These are phyloP conservation scores for Neospermospora avenae DNA, from an alignment of 2,329 filamentous ascomycete species.

Conservation along the genomic window DNA sequence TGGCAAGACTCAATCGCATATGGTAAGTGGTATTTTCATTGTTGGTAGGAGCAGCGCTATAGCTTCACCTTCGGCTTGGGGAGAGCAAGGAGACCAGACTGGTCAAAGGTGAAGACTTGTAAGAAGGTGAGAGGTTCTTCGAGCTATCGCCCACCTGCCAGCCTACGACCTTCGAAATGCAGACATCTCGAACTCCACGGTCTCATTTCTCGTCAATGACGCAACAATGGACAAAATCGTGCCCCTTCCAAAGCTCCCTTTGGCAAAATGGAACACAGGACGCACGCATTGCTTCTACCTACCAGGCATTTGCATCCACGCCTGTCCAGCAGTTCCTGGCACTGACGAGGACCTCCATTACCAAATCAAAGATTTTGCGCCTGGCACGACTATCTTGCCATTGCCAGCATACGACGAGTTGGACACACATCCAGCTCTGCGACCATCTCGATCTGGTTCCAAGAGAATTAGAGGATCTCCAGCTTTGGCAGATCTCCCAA, in stretches of 20 bases:
- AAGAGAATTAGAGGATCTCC: neutral
- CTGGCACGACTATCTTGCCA: neutral
- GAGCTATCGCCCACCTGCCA: neutral
- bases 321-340: constrained; percentile 5
- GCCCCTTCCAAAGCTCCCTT: neutral
- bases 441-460: neutral
- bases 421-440: constrained; percentile 5
- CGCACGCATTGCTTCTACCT: constrained; percentile 17
- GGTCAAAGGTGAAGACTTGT: constrained; percentile 6
- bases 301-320: constrained; percentile 20
- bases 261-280: constrained; percentile 1
- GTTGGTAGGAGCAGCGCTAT: neutral
- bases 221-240: neutral
- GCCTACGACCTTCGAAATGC: neutral
- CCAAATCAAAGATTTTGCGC: neutral
- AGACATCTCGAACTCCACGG: neutral
- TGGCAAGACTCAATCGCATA: constrained; percentile 81
- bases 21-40: constrained; percentile 57
- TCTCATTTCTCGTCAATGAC: neutral
- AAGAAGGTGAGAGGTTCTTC: constrained; percentile 8
- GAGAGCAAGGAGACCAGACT: neutral
- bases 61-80: neutral
- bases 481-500: neutral
- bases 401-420: neutral
- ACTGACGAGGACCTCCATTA: constrained; percentile 11